Evolutionary conservation across 2,329 filamentous ascomycete species (phyloP), one percentile per base, ranked within the genome.

Genomic region (Alternaria infectoria): DNA sequence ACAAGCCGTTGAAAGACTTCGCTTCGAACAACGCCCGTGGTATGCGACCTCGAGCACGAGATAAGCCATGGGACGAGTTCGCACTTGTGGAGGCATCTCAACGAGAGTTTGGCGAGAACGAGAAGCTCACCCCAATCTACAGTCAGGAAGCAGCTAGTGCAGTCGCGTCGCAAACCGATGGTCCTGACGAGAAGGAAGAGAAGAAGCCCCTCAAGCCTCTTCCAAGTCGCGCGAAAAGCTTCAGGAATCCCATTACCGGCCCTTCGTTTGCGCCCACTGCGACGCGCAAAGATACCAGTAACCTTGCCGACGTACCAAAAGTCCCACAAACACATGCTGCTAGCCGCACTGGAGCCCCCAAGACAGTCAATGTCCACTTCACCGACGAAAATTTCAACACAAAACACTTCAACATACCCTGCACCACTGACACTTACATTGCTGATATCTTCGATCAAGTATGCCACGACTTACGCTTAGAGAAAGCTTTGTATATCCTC

Each of bases 41-140:
- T 26, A 86, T 84, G 55, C 83, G 88, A 57, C 84, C 86, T 64
- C 85, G 92, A 59, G 88, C 90, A 62, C 90, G 91, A 67, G 91
- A 91, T 21, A 93, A 90, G 74, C 89, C 91, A 1, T 93, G 90
- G 83, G 92, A 95, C 71, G 92, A 96, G 69, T 95, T 96, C 79
- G 92, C 90, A 12, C 83, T 96, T 25, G 91, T 93, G 12, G 87
- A 90, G 72, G 92, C 92, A 4, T 90, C 88, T 1, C 84, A 88
- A 61, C 86, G 86, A 11, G 89, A 91, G 71, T 91, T 89, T 70
- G 83, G 84, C 58, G 89, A 91, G 59, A 93, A 94, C 72, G 88
- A 92, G 74, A 84, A 82, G 44, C 75, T 88, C 57, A 93, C 91
- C 4, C 90, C 90, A 6, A 85, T 91, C 55, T 90, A 89, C 63